Conservation (phyloP, 2,329 filamentous ascomycete genomes). For the Arthrocladium fulminans region DNA sequence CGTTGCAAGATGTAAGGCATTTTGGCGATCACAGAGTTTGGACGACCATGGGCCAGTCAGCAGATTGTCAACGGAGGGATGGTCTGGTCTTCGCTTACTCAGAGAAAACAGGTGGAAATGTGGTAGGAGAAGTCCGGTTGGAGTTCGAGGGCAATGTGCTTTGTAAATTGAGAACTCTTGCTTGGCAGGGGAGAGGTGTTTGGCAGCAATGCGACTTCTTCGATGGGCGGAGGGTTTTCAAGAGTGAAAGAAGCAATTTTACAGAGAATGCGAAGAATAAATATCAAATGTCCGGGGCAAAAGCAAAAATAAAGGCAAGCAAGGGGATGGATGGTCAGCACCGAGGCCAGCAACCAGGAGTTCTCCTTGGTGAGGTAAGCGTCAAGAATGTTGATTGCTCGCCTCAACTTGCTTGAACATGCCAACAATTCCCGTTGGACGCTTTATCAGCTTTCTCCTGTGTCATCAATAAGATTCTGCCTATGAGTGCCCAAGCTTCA, state of each 20-base stretch:
- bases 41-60: not conserved
- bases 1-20: conserved; percentile 9
- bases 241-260: conserved; percentile 1
- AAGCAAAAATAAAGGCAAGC: not conserved
- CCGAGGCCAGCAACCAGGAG: not conserved
- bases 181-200: not conserved
- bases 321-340: not conserved
- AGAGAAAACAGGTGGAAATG: not conserved
- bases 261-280: not conserved
- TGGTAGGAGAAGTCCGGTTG: too few species aligned
- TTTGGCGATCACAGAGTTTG: not conserved
- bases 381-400: not conserved
- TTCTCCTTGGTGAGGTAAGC: conserved; percentile 1
- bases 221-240: not conserved
- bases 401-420: conserved; percentile 1
- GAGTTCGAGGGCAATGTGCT: not conserved
- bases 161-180: not conserved
- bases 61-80: not conserved
- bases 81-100: not conserved
- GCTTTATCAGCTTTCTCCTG: not conserved
- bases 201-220: not conserved
- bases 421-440: not conserved
- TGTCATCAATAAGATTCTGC: conserved; percentile 3
- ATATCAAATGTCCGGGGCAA: not conserved
- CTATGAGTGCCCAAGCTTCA: conserved; percentile 3